Base-by-base conservation (phyloP, 2,329 filamentous ascomycete genomes). In the Diaporthe caulivora region DNA sequence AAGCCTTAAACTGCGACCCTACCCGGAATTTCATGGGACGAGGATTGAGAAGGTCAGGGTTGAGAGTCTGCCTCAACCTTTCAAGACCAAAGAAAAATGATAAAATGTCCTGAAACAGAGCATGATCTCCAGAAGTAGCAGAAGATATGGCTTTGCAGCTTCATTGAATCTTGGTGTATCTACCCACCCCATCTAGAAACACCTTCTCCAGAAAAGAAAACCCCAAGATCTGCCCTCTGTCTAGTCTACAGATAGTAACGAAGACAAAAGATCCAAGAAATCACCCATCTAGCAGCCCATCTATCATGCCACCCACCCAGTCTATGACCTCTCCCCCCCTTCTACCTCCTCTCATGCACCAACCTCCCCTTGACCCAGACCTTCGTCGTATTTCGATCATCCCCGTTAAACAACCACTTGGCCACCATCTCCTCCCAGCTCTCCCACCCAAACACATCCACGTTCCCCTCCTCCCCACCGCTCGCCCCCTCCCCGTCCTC, bases 341-440 rank as follows among this genome's bases (percentile, higher is more conserved):
- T 13, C 1, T 6, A 29, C 8, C 3, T 13, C 77, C 85, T 82
- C 80, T 87, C 82, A 84, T 98, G 95, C 62, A 98, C 97, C 81
- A 97, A 82, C 76, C 91, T 85, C 3, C 97, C 97, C 80, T 88
- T 91, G 1, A 98, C 95, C 96, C 96, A 99, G 7, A 99, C 97
- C 77, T 88, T 91, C 78, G 88, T 88, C 3, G 95, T 96, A 82
- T 98, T 98, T 77, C 96, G 87, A 83, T 98, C 97, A 85, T 98
- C 95, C 0, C 97, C 97, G 77, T 91, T 93, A 84, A 94, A 99
- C 75, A 98, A 86, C 97, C 97, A 99, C 86, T 99, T 99, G 69
- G 94, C 94, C 15, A 98, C 84, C 79, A 87, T 90, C 79, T 98
- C 94, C 51, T 93, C 90, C 94, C 94, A 97, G n/a, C 80, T 90